Percentiles rank a stretch among this genome's conserved stretches.
These are phyloP conservation scores for Phytophthora sp. DNA, from an alignment of 352 stramenopile genomes.

Conservation along the genomic window DNA sequence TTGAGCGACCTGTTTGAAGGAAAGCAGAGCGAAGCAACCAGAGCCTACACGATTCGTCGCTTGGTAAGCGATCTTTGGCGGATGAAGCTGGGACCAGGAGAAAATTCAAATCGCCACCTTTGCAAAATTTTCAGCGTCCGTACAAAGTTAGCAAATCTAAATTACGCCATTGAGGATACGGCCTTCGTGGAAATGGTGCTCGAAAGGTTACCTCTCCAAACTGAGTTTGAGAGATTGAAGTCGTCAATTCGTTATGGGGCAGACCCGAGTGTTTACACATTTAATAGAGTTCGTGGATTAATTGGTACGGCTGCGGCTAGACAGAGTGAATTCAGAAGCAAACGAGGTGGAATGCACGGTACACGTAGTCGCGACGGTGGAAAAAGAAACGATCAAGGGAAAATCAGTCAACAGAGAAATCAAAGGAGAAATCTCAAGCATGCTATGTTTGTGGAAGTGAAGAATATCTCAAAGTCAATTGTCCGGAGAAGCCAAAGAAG, in stretches of 20 bases:
- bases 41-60: constrained; percentile 8
- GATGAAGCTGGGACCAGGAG: background rate
- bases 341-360: background rate
- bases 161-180: constrained; percentile 1
- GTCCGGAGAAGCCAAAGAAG: background rate
- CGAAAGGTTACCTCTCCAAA: constrained; percentile 3
- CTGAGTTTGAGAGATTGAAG: constrained; percentile 6
- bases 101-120: constrained; percentile 10
- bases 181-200: constrained; percentile 13
- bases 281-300: background rate
- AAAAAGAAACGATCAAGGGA: background rate
- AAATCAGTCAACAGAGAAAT: background rate
- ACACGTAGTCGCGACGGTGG: no score
- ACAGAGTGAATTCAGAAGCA: background rate
- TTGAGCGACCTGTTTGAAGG: constrained; percentile 1
- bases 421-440: background rate
- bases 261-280: background rate
- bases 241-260: background rate
- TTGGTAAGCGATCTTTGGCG: background rate
- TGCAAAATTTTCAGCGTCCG: constrained; percentile 13
- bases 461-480: background rate
- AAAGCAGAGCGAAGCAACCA: constrained; percentile 3
- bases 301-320: background rate
- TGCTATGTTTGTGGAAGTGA: background rate
- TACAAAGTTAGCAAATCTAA: constrained; percentile 1